Percentiles rank a stretch among this genome's conserved stretches.
These are phyloP conservation scores for Rusavskia elegans DNA, from an alignment of 495 filamentous ascomycete genomes.

Conservation along the genomic window DNA sequence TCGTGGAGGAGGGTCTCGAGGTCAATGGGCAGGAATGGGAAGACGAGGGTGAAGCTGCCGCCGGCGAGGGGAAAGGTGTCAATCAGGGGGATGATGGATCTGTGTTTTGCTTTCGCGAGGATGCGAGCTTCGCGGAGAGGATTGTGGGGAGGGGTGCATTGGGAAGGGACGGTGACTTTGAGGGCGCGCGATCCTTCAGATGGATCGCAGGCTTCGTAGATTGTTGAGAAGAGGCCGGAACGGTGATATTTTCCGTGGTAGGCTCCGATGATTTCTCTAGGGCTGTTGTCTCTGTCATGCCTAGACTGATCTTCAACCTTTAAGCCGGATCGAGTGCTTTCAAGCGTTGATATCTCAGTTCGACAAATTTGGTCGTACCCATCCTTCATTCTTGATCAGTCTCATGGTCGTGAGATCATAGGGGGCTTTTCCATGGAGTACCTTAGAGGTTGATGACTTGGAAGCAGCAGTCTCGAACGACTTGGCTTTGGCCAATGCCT, in stretches of 20 bases:
- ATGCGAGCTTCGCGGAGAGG: conserved; percentile 62
- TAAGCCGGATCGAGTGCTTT: not conserved
- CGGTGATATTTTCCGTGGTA: conserved; percentile 60
- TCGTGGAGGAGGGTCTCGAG: conserved; percentile 45
- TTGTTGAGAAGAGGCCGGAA: conserved; percentile 65
- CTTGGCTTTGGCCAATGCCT: not conserved
- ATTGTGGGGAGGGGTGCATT: conserved; percentile 64
- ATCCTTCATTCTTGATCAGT: not conserved
- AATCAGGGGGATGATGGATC: conserved; percentile 47
- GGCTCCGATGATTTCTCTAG: conserved; percentile 37
- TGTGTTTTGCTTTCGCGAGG: conserved; percentile 32
- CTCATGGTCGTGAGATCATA: no score
- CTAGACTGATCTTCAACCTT: no score
- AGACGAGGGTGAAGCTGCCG: conserved; percentile 56
- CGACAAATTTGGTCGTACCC: conserved; percentile 31
- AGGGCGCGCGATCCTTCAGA: conserved; percentile 44
- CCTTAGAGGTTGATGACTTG: not conserved
- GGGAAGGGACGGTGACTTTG: conserved; percentile 68
- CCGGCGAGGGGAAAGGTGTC: conserved; percentile 57
- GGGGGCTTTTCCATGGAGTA: not conserved
- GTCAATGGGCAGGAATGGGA: conserved; percentile 66
- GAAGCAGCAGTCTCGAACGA: not conserved
- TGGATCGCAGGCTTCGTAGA: conserved; percentile 45
- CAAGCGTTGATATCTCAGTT: conserved; percentile 24
- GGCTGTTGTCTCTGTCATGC: not conserved